These are phyloP conservation scores for Capronia coronata DNA, from an alignment of 2,329 filamentous ascomycete species.

Conservation along the genomic window DNA sequence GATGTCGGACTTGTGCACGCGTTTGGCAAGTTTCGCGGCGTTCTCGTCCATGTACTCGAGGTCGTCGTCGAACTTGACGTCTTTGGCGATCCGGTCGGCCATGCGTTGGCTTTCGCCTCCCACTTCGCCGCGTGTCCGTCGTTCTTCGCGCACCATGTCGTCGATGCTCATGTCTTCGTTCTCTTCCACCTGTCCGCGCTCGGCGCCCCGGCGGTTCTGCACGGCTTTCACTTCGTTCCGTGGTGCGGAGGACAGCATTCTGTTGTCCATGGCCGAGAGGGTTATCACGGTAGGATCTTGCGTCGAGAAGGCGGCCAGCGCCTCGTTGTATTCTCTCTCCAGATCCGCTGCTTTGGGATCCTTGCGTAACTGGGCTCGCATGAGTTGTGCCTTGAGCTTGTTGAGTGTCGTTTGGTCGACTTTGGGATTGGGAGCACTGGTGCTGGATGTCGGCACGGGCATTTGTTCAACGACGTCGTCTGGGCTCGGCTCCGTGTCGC, in stretches of 20 bases:
- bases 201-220: slow-evolving; percentile 71
- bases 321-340: slow-evolving; percentile 76
- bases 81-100: slow-evolving; percentile 89
- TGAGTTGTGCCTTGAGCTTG: slow-evolving; percentile 82
- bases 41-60: slow-evolving; percentile 98
- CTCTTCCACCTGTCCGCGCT: slow-evolving; percentile 76
- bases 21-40: slow-evolving; percentile 76
- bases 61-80: slow-evolving; percentile 81
- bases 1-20: slow-evolving; percentile 79
- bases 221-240: slow-evolving; percentile 69
- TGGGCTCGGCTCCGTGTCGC: slow-evolving; percentile 28
- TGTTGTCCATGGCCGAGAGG: slow-evolving; percentile 79
- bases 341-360: slow-evolving; percentile 68
- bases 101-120: slow-evolving; percentile 76
- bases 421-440: slow-evolving; percentile 7
- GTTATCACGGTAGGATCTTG: slow-evolving; percentile 66
- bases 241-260: slow-evolving; percentile 74
- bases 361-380: slow-evolving; percentile 85
- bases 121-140: slow-evolving; percentile 68
- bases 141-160: slow-evolving; percentile 94
- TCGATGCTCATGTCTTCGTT: slow-evolving; percentile 95
- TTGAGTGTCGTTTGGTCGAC: slow-evolving; percentile 66
- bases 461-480: slow-evolving; percentile 34
- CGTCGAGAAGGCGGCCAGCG: slow-evolving; percentile 57
- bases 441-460: slow-evolving; percentile 30